Evolutionary conservation across 2,329 filamentous ascomycete genomes (phyloP), one percentile per base, ranked within the genome.

Genomic region (Aspergillus sclerotialis): DNA sequence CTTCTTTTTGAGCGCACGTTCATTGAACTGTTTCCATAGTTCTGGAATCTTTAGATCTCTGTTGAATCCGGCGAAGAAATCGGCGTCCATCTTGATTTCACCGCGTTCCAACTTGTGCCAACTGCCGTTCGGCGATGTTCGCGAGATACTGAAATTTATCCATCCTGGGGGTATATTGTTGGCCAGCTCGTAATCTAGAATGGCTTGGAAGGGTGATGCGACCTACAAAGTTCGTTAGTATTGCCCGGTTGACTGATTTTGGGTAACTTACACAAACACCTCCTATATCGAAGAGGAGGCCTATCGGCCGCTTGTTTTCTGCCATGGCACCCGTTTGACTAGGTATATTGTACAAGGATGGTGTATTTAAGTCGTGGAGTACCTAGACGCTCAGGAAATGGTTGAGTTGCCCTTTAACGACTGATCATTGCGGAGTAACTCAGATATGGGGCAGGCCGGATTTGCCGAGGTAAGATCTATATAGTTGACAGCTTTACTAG

Each of bases 71-170:
- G 65, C 56, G 60, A 90, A 95, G 70, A 89, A 96, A 7, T 64
- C 60, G 9, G 73, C 68, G 55, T 94, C 80, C 59, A 95, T 70
- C 16, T 74, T 69, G 40, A 94, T 82, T 41, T 87, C 79, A 39
- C 90, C 90, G 38, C 83, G 80, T 61, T 98, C 92, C 29, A 96
- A 73, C 28, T 75, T 76, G 54, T 94, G 88, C 90, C 90, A 96
- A 55, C 78, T 82, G 26, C 92, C 92, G 45, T 79, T 65, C 2
- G 87, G 88, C 0, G 81, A 77, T 3, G 82, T 80, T 49, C 76
- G 75, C 33, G 86, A 87, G 54, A 96, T 92, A 48, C 84, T 84
- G 64, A 83, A 82, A 68, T 96, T 96, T 50, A 96, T 74, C 81
- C 88, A 96, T 53, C 89, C 90, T 3, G 79, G 72, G 1, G 89